A percentile compares a stretch with the other conserved stretches of the same genome.
Conservation (phyloP, 1,284 basidiomycete species). For the Ustilago vetiveriae region DNA sequence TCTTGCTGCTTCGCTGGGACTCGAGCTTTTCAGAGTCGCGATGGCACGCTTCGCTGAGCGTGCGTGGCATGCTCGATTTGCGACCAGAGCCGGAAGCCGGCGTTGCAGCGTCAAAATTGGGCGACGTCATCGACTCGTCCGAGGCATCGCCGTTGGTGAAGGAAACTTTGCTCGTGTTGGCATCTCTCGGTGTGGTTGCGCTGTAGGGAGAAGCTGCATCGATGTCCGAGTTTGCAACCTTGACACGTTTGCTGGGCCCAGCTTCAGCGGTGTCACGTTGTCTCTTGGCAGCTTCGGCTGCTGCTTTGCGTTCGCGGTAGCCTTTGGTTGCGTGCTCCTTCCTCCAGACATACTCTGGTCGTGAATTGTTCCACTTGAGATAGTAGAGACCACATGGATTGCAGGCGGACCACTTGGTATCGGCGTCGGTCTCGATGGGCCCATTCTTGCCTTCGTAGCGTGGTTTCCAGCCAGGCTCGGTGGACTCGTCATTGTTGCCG, state of each 20-base stretch:
- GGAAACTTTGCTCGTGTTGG: conserved; percentile 1
- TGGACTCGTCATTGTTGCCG: conserved; percentile 11
- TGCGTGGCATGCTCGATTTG: conserved; percentile 43
- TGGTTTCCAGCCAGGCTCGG: conserved; percentile 18
- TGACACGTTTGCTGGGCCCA: conserved; percentile 21
- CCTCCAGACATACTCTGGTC: conserved; percentile 54
- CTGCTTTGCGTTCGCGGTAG: conserved; percentile 28
- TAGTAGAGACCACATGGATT: conserved; percentile 64
- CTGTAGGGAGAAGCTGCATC: conserved; percentile 29
- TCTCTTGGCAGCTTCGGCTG: conserved; percentile 28
- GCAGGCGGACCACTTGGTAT: conserved; percentile 58
- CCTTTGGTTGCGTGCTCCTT: conserved; percentile 41
- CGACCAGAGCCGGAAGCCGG: conserved; percentile 18
- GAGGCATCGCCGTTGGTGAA: conserved; percentile 5
- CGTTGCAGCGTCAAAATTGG: conserved; percentile 24
- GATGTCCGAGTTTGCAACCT: conserved; percentile 17
- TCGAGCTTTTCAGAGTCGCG: conserved; percentile 46
- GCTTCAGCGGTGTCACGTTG: conserved; percentile 9
- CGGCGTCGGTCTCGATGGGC: conserved; percentile 41
- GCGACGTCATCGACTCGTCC: conserved; percentile 21
- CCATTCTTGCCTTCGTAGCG: conserved; percentile 16
- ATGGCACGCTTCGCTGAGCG: conserved; percentile 46
- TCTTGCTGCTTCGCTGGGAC: conserved; percentile 29
- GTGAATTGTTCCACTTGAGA: conserved; percentile 53
- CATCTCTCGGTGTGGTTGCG: conserved; percentile 14